Percentiles rank a stretch among this genome's conserved stretches.
Conservation (phyloP, 306 rosid genomes). For the Pyrus pyrifolia region DNA sequence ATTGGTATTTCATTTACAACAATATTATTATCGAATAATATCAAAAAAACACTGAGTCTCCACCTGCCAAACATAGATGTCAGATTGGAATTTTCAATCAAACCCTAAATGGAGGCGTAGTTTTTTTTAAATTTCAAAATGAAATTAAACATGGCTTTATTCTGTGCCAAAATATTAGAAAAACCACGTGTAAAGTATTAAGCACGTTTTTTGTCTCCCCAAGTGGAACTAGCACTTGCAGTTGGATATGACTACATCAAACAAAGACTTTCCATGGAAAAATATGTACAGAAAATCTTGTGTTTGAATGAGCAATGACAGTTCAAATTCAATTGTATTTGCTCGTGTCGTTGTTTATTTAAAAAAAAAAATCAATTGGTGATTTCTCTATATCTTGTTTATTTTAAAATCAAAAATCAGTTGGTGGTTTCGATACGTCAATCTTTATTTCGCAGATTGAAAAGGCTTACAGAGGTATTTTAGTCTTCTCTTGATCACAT, state of each 20-base stretch:
- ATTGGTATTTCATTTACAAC: no score
- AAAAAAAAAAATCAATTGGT: no score
- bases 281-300: not conserved
- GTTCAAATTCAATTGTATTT: not conserved
- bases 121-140: not conserved
- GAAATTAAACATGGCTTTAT: not conserved
- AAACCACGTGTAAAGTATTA: not conserved
- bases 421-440: no score
- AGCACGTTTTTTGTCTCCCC: not conserved
- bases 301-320: not conserved
- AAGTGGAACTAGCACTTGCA: not conserved
- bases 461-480: no score
- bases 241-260: not conserved
- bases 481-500: no score
- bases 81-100: not conserved
- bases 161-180: not conserved
- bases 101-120: not conserved
- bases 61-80: no score
- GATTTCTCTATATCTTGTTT: not conserved
- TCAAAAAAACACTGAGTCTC: no score
- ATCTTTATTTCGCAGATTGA: accelerated
- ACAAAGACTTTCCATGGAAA: not conserved
- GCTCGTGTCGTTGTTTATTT: not conserved
- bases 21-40: no score
- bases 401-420: no score